A percentile compares a stretch with the other conserved stretches of the same genome.
phyloP scores from a whole-genome alignment of 768 basidiomycete genomes.

The Coprinopsis marcescibilis region DNA sequence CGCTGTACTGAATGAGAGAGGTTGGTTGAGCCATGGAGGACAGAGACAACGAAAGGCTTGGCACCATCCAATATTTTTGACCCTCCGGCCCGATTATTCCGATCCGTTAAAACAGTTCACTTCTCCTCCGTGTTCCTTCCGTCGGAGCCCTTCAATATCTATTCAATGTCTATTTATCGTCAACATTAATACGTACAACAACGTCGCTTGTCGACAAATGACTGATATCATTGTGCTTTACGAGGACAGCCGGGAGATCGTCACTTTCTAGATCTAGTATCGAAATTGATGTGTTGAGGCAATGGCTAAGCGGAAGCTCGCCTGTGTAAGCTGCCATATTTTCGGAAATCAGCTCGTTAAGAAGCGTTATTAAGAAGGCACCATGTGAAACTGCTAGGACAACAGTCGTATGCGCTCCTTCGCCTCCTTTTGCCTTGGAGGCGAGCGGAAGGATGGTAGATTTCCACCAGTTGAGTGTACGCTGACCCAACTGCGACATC shows the following conservation, averaged over 20 bases:
- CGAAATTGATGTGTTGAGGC: conserved; percentile 53
- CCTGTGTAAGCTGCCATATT: conserved; percentile 27
- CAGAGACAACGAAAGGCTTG: conserved; percentile 5
- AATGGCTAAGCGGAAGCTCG: conserved; percentile 29
- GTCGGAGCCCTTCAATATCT: not conserved
- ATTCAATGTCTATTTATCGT: conserved; percentile 25
- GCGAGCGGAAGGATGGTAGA: conserved; percentile 25
- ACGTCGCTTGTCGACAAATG: conserved; percentile 36
- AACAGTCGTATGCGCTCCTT: conserved; percentile 8
- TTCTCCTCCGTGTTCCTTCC: too few species aligned
- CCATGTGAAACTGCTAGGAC: conserved; percentile 67
- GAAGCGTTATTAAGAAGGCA: conserved; percentile 51
- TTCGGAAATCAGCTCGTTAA: conserved; percentile 40
- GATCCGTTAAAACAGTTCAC: too few species aligned
- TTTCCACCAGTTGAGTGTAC: conserved; percentile 61
- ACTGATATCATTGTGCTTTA: conserved; percentile 47
- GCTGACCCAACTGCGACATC: conserved; percentile 33
- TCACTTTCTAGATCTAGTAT: conserved; percentile 46
- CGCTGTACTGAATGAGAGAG: conserved; percentile 56
- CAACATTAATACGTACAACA: conserved; percentile 45
- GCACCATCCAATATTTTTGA: not conserved
- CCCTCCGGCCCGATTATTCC: too few species aligned
- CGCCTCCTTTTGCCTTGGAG: conserved; percentile 5
- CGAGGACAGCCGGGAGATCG: conserved; percentile 32
- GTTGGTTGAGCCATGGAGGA: conserved; percentile 12